These are phyloP conservation scores for Lepidium africanum DNA, from an alignment of 345 rosid genomes.

Conservation along the genomic window DNA sequence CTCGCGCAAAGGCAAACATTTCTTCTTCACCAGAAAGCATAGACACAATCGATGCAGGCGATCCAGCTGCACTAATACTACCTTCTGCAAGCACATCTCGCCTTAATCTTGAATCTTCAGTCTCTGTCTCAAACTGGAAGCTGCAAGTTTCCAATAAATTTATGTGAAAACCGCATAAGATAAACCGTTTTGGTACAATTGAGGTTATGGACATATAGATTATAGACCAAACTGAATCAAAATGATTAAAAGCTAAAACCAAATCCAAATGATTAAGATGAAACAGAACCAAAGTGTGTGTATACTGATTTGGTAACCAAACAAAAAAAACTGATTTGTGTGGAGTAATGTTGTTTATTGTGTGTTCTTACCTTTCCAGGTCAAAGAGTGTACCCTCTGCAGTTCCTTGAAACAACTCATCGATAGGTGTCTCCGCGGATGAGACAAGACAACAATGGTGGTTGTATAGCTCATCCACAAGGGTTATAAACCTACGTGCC, in stretches of 20 bases:
- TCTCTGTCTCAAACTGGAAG: constrained; percentile 91
- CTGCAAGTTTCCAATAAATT: constrained; percentile 27
- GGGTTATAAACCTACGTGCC: constrained; percentile 97
- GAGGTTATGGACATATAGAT: background rate
- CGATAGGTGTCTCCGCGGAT: constrained; percentile 64
- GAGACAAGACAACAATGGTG: constrained; percentile 80
- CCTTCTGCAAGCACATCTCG: constrained; percentile 73
- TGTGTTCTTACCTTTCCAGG: constrained; percentile 57
- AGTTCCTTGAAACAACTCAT: constrained; percentile 90
- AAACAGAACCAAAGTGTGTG: too few relatives aligned
- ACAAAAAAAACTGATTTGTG: too few relatives aligned
- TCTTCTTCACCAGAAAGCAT: constrained; percentile 88
- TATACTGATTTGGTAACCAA: too few relatives aligned
- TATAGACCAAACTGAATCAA: background rate
- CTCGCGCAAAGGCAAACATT: constrained; percentile 87
- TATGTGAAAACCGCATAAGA: background rate
- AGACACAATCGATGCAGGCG: constrained; percentile 56
- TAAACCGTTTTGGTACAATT: background rate
- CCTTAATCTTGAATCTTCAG: constrained; percentile 69
- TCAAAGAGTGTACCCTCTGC: constrained; percentile 89
- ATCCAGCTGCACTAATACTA: constrained; percentile 56
- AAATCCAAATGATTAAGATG: background rate
- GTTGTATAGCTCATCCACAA: constrained; percentile 87
- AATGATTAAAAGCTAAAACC: background rate
- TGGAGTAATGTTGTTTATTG: background rate